Evolutionary conservation across 805 yeast species (phyloP), one percentile per base, ranked within the genome.

Genomic region (Zygosaccharomyces gambellarensis): DNA sequence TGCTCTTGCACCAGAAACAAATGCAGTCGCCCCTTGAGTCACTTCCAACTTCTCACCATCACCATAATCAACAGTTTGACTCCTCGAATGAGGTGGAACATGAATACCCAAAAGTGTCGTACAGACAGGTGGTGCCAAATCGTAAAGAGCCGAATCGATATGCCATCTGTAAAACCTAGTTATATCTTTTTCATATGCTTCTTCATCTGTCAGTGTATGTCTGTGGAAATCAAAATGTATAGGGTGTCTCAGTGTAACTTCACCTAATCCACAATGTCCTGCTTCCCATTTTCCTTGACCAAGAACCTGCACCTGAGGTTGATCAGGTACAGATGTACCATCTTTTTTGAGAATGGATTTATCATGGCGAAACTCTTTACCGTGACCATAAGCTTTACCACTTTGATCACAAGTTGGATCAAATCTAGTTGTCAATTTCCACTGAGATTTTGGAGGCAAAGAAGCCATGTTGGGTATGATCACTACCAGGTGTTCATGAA

Each of bases 131-230:
- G 96, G 96, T 12, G 90, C 80, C 58, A 88, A 76, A 32, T 80
- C 95, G 61, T 89, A 89, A 36, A 89, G 75, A 4, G 96, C 96
- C 32, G 94, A 83, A 68, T 89, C 96, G 56, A 89, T 87, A 70
- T 89, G 96, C 96, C 96, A 89, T 70, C 96, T 79, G 77, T 88
- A 89, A 67, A 83, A 89, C 59, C 95, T 77, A 2, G 96, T 89
- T 66, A 79, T 78, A 45, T 82, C 79, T 22, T 78, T 62, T 6
- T 73, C 71, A 32, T 73, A 78, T 54, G 84, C 78, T 56, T 88
- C 80, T 40, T 81, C 82, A n/a, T 78, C 76, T 14, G 82, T 72
- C 53, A 89, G 74, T 1, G 81, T 75, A 11, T 75, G 70, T 57
- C 83, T 82, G 71, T 89, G 96, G 78, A 89, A 89, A 1, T 83